Evolutionary conservation across 805 yeast genomes (phyloP).

Genomic region (Hyphopichia homilentoma): DNA sequence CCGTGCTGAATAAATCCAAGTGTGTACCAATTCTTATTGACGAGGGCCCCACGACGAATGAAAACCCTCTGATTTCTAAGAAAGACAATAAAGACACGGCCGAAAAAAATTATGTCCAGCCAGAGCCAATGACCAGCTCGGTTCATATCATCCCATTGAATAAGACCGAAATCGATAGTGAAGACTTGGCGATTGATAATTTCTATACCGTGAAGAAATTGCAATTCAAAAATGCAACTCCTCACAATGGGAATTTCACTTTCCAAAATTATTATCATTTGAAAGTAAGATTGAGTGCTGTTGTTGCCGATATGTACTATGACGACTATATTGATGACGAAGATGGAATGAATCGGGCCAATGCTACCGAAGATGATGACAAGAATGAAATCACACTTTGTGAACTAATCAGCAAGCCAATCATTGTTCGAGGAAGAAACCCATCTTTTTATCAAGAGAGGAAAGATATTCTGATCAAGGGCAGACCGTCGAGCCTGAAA

Average conservation of each 20-base stretch:
- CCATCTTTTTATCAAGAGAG: constrained; percentile 57
- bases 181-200: constrained; percentile 21
- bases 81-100: constrained; percentile 2
- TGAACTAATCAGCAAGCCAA: constrained; percentile 39
- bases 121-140: constrained; percentile 13
- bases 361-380: constrained; percentile 13
- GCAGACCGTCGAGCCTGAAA: constrained; percentile 15
- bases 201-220: constrained; percentile 36
- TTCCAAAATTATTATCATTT: constrained; percentile 46
- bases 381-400: constrained; percentile 27
- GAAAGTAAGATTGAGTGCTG: constrained; percentile 28
- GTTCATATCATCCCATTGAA: constrained; percentile 26
- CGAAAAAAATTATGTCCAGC: constrained; percentile 11
- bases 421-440: constrained; percentile 58
- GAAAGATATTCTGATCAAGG: constrained; percentile 43
- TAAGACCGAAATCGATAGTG: constrained; percentile 14
- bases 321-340: constrained; percentile 36
- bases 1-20: constrained; percentile 26
- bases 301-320: constrained; percentile 35
- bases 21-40: constrained; percentile 28
- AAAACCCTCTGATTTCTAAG: constrained; percentile 2
- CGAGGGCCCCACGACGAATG: constrained; percentile 6
- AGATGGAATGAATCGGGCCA: constrained; percentile 3
- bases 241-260: constrained; percentile 45
- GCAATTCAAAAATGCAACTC: constrained; percentile 50